Evolutionary conservation across 1,284 basidiomycete species (phyloP).

Genomic region (Cutaneotrichosporon dermatis): DNA sequence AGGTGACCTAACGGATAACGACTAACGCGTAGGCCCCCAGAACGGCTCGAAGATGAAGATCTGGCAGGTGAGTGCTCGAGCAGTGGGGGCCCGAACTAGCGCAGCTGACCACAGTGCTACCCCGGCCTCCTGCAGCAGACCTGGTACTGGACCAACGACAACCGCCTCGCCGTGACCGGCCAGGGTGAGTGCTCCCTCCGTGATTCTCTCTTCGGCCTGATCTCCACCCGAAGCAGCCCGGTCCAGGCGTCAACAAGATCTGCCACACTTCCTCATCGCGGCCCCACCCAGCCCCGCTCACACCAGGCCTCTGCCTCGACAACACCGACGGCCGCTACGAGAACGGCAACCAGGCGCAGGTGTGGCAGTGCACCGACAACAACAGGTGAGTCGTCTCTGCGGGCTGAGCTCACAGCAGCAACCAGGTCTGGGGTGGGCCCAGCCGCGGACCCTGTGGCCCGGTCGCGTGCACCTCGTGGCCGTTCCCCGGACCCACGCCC

Average conservation of each 20-base stretch:
- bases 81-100: no score
- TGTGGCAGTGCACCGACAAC: slow-evolving; percentile 20
- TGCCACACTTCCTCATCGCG: no score
- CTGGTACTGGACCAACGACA: slow-evolving; percentile 13
- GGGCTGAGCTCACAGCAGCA: slow-evolving; percentile 10
- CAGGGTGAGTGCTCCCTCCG: background rate
- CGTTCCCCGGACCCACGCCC: background rate
- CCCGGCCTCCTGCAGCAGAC: slow-evolving; percentile 13
- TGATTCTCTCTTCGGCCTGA: no score
- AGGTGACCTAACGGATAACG: no score
- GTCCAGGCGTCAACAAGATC: no score
- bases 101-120: slow-evolving; percentile 8
- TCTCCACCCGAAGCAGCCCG: no score
- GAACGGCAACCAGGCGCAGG: background rate
- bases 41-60: slow-evolving; percentile 16
- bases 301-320: background rate
- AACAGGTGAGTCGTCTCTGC: slow-evolving; percentile 19
- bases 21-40: background rate
- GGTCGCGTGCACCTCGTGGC: background rate
- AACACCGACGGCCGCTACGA: background rate
- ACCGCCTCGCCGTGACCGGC: slow-evolving; percentile 5
- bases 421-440: slow-evolving; percentile 12
- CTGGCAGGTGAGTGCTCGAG: background rate
- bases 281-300: background rate
- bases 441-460: background rate